These are phyloP conservation scores for Lodderomyces metapsilosis DNA, from an alignment of 1,139 yeast genomes.

Conservation along the genomic window DNA sequence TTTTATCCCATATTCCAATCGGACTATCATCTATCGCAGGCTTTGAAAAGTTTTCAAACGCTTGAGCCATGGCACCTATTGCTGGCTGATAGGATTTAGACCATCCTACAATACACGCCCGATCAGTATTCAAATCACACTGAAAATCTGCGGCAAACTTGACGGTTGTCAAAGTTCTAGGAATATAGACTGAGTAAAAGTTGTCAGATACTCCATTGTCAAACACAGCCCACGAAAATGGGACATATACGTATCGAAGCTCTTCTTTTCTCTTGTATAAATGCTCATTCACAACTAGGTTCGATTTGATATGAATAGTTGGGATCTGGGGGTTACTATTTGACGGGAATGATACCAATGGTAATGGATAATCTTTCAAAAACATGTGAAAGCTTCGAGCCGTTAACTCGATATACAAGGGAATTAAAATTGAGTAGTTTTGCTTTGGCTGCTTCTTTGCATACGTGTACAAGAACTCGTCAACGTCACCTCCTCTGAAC, in stretches of 20 bases:
- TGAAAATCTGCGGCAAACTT: slow-evolving; percentile 37
- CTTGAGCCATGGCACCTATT: slow-evolving; percentile 33
- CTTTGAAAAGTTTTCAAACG: slow-evolving; percentile 59
- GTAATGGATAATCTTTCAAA: slow-evolving; percentile 42
- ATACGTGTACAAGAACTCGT: slow-evolving; percentile 34
- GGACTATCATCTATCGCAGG: slow-evolving; percentile 84
- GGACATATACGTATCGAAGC: slow-evolving; percentile 45
- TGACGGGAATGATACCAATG: slow-evolving; percentile 41
- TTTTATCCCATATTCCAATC: slow-evolving; percentile 69
- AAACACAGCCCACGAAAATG: slow-evolving; percentile 43
- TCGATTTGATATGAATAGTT: slow-evolving; percentile 34
- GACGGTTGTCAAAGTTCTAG: slow-evolving; percentile 48
- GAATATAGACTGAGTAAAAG: slow-evolving; percentile 40
- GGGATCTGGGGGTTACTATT: slow-evolving; percentile 25
- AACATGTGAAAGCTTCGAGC: slow-evolving; percentile 32
- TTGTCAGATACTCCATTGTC: slow-evolving; percentile 26
- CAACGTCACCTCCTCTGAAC: slow-evolving; percentile 31
- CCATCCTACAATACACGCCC: slow-evolving; percentile 45
- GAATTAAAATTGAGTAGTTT: slow-evolving; percentile 40
- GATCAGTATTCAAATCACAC: slow-evolving; percentile 34
- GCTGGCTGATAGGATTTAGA: slow-evolving; percentile 44
- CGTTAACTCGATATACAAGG: slow-evolving; percentile 30
- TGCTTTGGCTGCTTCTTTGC: slow-evolving; percentile 45
- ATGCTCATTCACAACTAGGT: slow-evolving; percentile 44
- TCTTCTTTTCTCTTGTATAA: slow-evolving; percentile 38